Conservation (phyloP, 108 stramenopile species). For the Fragilariopsis cylindrus region DNA sequence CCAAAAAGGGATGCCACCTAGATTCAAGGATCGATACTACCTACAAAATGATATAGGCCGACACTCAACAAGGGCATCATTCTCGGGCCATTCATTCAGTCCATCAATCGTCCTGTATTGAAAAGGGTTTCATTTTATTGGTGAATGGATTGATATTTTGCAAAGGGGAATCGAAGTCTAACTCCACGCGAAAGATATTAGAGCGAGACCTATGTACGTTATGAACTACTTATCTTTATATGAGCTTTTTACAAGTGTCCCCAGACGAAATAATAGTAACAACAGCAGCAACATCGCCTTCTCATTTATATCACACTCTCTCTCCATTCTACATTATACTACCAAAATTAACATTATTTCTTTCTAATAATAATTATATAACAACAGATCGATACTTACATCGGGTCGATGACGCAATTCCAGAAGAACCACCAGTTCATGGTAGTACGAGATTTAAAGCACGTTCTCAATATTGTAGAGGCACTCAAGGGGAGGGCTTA, state of each 20-base stretch:
- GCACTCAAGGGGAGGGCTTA: constrained; percentile 3
- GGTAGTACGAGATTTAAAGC: constrained; percentile 44
- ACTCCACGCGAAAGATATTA: constrained; percentile 68
- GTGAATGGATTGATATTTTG: constrained; percentile 77
- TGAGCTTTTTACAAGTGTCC: no score
- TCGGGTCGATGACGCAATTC: constrained; percentile 76
- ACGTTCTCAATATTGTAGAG: constrained; percentile 23
- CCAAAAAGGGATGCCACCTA: constrained; percentile 47
- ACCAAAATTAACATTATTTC: no score
- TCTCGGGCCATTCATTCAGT: constrained; percentile 60
- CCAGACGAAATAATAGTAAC: no score
- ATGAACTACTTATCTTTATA: no score
- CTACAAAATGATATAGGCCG: constrained; percentile 54
- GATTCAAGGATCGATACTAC: constrained; percentile 76
- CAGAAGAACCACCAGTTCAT: constrained; percentile 62
- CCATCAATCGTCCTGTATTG: constrained; percentile 48
- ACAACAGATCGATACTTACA: constrained; percentile 53
- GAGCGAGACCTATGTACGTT: constrained; percentile 50
- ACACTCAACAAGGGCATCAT: constrained; percentile 64
- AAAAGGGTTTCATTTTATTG: constrained; percentile 74
- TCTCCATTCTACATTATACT: no score
- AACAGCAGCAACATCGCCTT: no score
- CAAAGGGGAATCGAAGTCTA: constrained; percentile 60
- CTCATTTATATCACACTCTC: no score
- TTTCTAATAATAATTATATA: constrained; percentile 4